phyloP scores from a whole-genome alignment of 2,329 filamentous ascomycete genomes.

The Microascus cirrosus region DNA sequence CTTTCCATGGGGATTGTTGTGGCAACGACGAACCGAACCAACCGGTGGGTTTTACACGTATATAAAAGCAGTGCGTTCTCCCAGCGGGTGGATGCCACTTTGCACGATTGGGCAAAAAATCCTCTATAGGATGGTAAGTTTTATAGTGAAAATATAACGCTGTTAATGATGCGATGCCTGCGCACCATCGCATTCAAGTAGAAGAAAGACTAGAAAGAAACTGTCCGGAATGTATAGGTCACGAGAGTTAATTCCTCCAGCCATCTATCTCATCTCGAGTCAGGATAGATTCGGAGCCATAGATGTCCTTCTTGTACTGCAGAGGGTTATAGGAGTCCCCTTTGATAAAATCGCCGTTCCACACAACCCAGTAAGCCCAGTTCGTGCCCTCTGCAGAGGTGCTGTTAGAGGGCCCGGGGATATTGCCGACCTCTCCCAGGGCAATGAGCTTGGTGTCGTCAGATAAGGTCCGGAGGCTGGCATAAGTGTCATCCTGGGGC shows the following conservation, averaged over 20 bases:
- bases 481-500: constrained; percentile 11
- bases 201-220: too few species aligned
- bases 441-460: constrained; percentile 34
- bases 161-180: too few species aligned
- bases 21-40: too few species aligned
- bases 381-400: constrained; percentile 31
- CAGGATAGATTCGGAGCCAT: constrained; percentile 18
- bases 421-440: constrained; percentile 32
- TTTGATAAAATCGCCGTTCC: constrained; percentile 30
- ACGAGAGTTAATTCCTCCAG: constrained; percentile 10
- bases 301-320: constrained; percentile 23
- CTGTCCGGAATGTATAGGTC: too few species aligned
- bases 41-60: too few species aligned
- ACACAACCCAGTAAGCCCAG: constrained; percentile 36
- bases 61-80: too few species aligned
- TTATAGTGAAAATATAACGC: too few species aligned
- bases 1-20: too few species aligned
- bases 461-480: constrained; percentile 15
- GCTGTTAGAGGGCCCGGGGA: constrained; percentile 27
- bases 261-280: constrained; percentile 23
- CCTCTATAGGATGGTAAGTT: too few species aligned
- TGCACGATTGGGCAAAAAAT: too few species aligned
- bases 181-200: too few species aligned
- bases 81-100: too few species aligned
- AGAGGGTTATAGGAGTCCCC: constrained; percentile 27